Percentiles rank a stretch among this genome's conserved stretches.
Conservation (phyloP, 345 rosid genomes). For the Corchorus olitorius region DNA sequence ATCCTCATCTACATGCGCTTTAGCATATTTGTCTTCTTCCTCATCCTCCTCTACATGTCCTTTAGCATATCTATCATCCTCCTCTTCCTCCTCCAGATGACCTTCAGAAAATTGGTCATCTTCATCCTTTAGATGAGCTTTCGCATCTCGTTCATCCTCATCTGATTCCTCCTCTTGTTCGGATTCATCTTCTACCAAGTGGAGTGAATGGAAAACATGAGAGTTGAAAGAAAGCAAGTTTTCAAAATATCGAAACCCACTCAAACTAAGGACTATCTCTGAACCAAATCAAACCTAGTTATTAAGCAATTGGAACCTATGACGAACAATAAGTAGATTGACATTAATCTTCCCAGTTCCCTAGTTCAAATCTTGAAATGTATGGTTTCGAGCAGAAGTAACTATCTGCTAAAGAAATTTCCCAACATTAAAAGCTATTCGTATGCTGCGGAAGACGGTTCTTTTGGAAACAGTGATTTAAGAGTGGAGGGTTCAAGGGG, state of each 20-base stretch:
- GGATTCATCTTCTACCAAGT: conserved; percentile 46
- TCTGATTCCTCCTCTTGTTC: conserved; percentile 44
- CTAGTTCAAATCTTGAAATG: not conserved
- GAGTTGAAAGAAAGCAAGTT: not conserved
- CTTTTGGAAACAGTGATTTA: not conserved
- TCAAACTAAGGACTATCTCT: not conserved
- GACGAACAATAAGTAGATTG: not conserved
- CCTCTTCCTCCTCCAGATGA: conserved; percentile 52
- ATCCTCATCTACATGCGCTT: conserved; percentile 52
- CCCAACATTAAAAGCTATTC: not conserved
- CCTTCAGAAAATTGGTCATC: conserved; percentile 40
- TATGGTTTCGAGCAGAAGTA: not conserved
- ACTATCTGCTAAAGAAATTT: not conserved
- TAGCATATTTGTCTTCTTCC: conserved; percentile 42
- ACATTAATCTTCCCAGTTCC: not conserved
- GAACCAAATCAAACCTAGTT: not conserved
- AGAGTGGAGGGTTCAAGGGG: not conserved
- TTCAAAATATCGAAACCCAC: not conserved
- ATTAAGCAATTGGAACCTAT: not conserved
- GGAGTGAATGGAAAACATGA: conserved; percentile 25
- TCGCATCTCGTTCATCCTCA: conserved; percentile 41
- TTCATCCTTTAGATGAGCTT: conserved; percentile 45
- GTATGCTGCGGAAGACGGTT: not conserved
- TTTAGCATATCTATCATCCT: conserved; percentile 41
- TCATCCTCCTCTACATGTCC: conserved; percentile 28